Evolutionary conservation across 805 yeast genomes (phyloP), one percentile per base, ranked within the genome.

Genomic region (Brettanomyces nanus): DNA sequence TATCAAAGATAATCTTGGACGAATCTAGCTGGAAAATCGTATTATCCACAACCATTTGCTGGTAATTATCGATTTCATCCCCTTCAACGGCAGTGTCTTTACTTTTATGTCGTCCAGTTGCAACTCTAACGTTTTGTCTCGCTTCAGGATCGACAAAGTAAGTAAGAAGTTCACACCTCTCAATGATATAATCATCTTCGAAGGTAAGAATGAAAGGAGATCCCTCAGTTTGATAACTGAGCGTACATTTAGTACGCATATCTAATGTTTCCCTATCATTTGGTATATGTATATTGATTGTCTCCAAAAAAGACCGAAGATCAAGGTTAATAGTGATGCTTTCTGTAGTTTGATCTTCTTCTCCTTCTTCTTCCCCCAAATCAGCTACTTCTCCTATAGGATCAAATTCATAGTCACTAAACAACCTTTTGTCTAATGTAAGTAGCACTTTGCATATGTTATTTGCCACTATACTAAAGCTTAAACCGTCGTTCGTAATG

Each of bases 91-190:
- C 27, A 2, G 33, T 15, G 11, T 19, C 19, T 3, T 6, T 30
- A 15, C 18, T 29, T 19, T 27, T 17, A 23, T 27, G 21, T 9
- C 20, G n/a, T 10, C 9, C 27, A 9, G 25, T 21, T 14, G 22
- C 11, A 11, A n/a, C 23, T 2, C 19, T 18, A 15, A 34, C 13
- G n/a, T n/a, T 29, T 4, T 33, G 7, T 7, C 27, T 18, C 3
- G 38, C 38, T 14, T 41, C 22, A 1, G 47, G 48, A 21, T 55
- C 58, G 21, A 48, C 25, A 31, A 40, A 54, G 39, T 62, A 66
- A 0, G 83, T 75, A 1, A 68, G 56, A 35, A 80, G 63, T 43
- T 75, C 79, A 42, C 82, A 79, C 29, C 68, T 57, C 44, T 80
- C 83, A 40, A 77, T 65, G 41, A 70, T 59, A 1, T 59, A 52